Evolutionary conservation across 306 rosid species (phyloP), one percentile per base, ranked within the genome.

Genomic region (Acacia melanoxylon): DNA sequence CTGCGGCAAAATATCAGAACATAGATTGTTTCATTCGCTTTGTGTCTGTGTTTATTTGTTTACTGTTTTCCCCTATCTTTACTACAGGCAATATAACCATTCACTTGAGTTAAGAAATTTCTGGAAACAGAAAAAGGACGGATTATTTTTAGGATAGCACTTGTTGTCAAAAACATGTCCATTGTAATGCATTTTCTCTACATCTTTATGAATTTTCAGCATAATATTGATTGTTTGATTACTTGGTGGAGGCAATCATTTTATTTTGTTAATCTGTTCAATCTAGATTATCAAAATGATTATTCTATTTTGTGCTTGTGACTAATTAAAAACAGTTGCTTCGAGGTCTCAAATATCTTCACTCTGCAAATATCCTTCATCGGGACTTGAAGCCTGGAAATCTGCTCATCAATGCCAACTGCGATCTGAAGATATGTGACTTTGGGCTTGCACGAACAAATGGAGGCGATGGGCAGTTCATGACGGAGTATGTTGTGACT

Each of bases 401-500:
- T 85, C 91, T 94, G 82, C 97, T 93, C 19, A 69, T 94, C 78
- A 91, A 93, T 78, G 91, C 92, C 77, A 93, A 94, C 41, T 91
- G 92, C 29, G 94, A 91, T 70, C 75, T 93, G 76, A 93, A 95
- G 89, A 95, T 95, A 74, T 95, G 97, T 54, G 98, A 95, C 77
- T 95, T 95, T 73, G 97, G 97, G 15, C 86, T 93, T 59, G 97
- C 98, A 9, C 83, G 97, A 84, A 95, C 98, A 40, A 86, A 85
- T 75, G 81, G 89, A 76, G 90, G 86, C 12, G 84, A 62, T 54
- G 94, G 85, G 14, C 90, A 93, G 84, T 91, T 89, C 84, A 91
- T 95, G 98, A 95, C 97, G 27, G 98, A 93, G 85, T 93, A 94
- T 84, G 97, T 94, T 67, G 97, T 93, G 80, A 90, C 98, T 33